Base-by-base conservation (phyloP, 2,329 filamentous ascomycete genomes). In the Trichophyton benhamiae region DNA sequence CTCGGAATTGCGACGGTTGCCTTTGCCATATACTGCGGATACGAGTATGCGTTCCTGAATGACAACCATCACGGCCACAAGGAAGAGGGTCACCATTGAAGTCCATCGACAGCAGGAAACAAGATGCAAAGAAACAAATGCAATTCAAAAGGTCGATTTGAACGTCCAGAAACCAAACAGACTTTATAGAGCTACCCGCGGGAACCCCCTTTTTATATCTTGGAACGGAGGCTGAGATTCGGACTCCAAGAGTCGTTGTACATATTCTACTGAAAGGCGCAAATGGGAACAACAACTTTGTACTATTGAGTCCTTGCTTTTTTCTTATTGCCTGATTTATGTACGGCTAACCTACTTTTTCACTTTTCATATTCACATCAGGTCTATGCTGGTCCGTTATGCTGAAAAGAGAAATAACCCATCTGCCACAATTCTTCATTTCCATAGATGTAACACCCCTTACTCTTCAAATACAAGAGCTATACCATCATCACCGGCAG, bases 1-100 rank as follows among this genome's bases (percentile, higher is more conserved):
- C 82, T 99, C 69, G 94, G 94, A 66, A 95, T 92, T 68, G 94
- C 91, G 36, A 88, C 88, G 3, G 91, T 94, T 63, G 91, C 92
- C 53, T 99, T 99, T 75, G 85, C 87, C 58, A 86, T 80, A 65
- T 99, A 99, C 79, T 90, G 91, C 75, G 84, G 83, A 63, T 95
- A 90, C 76, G 94, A 99, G 79, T 84, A 94, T 75, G 77, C 95
- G 61, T 95, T 96, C 75, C 73, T 95, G 68, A 82, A 87, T 71
- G 87, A 91, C 65, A 76, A 81, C 38, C 82, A 86, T 65, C 83
- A 83, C 71, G 76, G 66, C 9, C 83, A 85, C 30, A 30, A 42
- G 33, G 36, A 60, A 13, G 48, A 57, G 11, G 48, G 48, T 15
- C 59, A 57, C 30, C 48, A 55, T 20, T 60, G 41, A 57, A 38